Evolutionary conservation across 164 flowering plant genomes (phyloP).

Genomic region (Piper longum): DNA sequence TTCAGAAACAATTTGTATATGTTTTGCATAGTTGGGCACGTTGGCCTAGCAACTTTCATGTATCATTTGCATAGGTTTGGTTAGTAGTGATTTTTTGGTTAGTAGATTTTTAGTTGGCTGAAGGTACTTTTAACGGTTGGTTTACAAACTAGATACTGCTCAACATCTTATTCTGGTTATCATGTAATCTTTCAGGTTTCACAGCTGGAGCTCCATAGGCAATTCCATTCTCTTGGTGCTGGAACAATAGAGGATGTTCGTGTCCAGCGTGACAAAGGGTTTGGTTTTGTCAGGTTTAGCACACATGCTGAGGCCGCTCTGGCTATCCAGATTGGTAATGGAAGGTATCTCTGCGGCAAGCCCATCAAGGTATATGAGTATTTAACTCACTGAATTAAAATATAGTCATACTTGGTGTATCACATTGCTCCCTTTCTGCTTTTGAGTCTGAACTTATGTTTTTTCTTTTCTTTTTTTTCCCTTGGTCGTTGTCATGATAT

Average conservation of each 20-base stretch:
- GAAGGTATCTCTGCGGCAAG: constrained; percentile 60
- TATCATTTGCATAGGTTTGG: constrained; percentile 2
- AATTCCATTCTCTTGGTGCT: constrained; percentile 69
- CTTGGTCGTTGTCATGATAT: no score
- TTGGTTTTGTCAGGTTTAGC: constrained; percentile 89
- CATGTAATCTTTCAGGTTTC: constrained; percentile 40
- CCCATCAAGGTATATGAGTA: constrained; percentile 49
- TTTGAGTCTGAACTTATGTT: no score
- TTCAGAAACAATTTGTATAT: no score
- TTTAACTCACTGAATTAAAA: not conserved
- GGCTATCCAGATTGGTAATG: constrained; percentile 81
- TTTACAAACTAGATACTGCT: not conserved
- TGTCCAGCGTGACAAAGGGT: constrained; percentile 89
- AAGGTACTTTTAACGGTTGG: not conserved
- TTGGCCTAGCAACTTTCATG: not conserved
- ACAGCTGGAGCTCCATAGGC: constrained; percentile 68
- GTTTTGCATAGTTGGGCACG: no score
- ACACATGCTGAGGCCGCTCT: constrained; percentile 78
- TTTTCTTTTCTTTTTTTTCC: no score
- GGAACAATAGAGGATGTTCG: constrained; percentile 86
- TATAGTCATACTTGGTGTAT: no score
- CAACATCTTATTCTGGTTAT: no score
- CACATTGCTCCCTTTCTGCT: no score
- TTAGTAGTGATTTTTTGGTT: not conserved
- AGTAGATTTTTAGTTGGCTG: not conserved